Evolutionary conservation across 75 land plant species (phyloP), one percentile per base, ranked within the genome.

Genomic region (Picea glauca): DNA sequence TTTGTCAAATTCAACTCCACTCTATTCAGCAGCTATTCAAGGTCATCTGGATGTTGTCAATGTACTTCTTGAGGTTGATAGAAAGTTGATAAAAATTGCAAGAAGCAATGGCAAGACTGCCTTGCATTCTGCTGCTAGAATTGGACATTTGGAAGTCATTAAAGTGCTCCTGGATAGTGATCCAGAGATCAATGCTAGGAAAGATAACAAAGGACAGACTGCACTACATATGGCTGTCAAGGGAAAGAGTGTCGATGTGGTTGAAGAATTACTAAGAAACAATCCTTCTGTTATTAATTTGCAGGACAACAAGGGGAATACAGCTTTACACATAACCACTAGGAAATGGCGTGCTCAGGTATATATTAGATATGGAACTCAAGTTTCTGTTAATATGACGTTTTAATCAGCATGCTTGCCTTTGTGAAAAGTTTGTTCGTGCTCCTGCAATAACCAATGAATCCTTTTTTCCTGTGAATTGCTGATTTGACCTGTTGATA

Each of bases 211-310:
- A 81, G 93, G 93, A 2, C 93, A 91, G 81, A 91, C 91, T 0
- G 91, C 93, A 21, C 82, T 91, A 32, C 93, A 91, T 67, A 91
- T 91, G 93, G 89, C 93, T 5, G 89, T 81, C n/a, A 91, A 91
- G 74, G 93, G 93, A 57, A 85, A 84, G 57, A 89, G 78, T 72
- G n/a, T 85, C 6, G 86, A 87, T 26, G 81, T 89, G 20, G 90
- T 91, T 5, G 87, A 87, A 50, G 91, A 82, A 74, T 64, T 91
- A 57, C 76, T 91, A 0, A 84, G 65, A 68, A 35, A 46, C 18
- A 84, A 87, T 35, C 88, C 88, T n/a, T 33, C 84, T 9, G 33
- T 78, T 26, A 32, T 91, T 3, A 89, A 91, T 75, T 65, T 85
- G 79, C 77, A 83, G 26, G 93, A 91, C 65, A 89, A 43, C 15